Conservation (phyloP, 805 yeast genomes). For the Starmerella cellae region DNA sequence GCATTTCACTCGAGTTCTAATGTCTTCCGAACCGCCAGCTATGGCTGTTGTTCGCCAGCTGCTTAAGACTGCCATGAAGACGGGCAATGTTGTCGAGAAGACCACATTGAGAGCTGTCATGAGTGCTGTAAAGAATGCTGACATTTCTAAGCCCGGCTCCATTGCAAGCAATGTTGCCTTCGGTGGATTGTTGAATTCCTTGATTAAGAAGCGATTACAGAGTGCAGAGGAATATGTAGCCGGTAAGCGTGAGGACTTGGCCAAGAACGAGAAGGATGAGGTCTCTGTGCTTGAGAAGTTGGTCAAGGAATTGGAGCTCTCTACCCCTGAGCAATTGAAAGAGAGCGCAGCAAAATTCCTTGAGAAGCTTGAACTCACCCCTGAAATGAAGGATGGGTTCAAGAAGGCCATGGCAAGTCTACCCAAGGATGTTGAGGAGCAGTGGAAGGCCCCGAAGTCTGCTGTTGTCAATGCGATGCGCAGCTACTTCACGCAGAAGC, state of each 20-base stretch:
- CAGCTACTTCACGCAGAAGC: constrained; percentile 10
- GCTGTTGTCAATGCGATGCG: constrained; percentile 23
- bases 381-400: constrained; percentile 10
- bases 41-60: constrained; percentile 32
- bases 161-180: constrained; percentile 23
- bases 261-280: constrained; percentile 40
- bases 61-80: constrained; percentile 37
- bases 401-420: constrained; percentile 13
- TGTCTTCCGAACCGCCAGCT: constrained; percentile 25
- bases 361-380: constrained; percentile 11
- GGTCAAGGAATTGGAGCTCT: constrained; percentile 34
- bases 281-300: constrained; percentile 33
- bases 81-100: constrained; percentile 31
- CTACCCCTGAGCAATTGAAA: constrained; percentile 36
- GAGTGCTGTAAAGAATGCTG: constrained; percentile 27
- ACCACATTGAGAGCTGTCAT: constrained; percentile 26
- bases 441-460: constrained; percentile 25
- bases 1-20: constrained; percentile 6
- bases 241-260: constrained; percentile 40
- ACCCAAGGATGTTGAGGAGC: constrained; percentile 23
- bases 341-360: constrained; percentile 21
- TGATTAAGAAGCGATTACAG: constrained; percentile 32
- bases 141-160: constrained; percentile 25
- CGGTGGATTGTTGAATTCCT: constrained; percentile 34
- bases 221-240: constrained; percentile 37